Percentiles rank a stretch among this genome's conserved stretches.
Conservation (phyloP, 352 stramenopile genomes). For the Plasmopara viticola region DNA sequence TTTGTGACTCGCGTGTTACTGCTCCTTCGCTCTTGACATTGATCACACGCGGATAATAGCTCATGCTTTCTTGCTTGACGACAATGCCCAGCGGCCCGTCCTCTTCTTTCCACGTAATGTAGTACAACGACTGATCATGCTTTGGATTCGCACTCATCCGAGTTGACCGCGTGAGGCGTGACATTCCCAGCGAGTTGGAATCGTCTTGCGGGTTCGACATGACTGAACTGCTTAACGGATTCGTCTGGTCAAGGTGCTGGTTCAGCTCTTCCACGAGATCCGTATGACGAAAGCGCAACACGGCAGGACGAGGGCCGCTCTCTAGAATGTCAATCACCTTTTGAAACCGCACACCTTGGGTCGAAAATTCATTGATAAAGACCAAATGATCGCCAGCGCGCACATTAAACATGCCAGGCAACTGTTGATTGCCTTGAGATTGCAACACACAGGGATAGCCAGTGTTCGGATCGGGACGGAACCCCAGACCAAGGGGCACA, state of each 20-base stretch:
- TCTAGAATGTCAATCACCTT: slow-evolving; percentile 85
- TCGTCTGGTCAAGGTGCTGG: slow-evolving; percentile 22
- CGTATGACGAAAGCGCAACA: slow-evolving; percentile 81
- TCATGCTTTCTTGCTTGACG: slow-evolving; percentile 81
- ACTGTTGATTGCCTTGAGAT: slow-evolving; percentile 65
- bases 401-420: slow-evolving; percentile 85
- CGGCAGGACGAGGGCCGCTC: slow-evolving; percentile 62
- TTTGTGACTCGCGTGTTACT: slow-evolving; percentile 72
- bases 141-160: slow-evolving; percentile 78
- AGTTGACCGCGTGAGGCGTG: slow-evolving; percentile 56
- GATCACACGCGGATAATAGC: slow-evolving; percentile 83
- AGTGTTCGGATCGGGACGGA: slow-evolving; percentile 68
- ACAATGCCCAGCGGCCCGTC: slow-evolving; percentile 81
- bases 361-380: slow-evolving; percentile 86
- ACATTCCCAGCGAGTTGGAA: slow-evolving; percentile 54
- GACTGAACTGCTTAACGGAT: slow-evolving; percentile 14
- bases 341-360: slow-evolving; percentile 72
- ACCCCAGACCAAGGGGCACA: slow-evolving; percentile 76
- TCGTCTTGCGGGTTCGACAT: slow-evolving; percentile 69
- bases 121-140: slow-evolving; percentile 80
- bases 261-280: slow-evolving; percentile 53
- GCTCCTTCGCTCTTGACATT: slow-evolving; percentile 85
- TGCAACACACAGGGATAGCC: slow-evolving; percentile 74
- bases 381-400: slow-evolving; percentile 68
- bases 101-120: slow-evolving; percentile 87